Conservation (phyloP, 306 rosid genomes). For the Cucumis melo region DNA sequence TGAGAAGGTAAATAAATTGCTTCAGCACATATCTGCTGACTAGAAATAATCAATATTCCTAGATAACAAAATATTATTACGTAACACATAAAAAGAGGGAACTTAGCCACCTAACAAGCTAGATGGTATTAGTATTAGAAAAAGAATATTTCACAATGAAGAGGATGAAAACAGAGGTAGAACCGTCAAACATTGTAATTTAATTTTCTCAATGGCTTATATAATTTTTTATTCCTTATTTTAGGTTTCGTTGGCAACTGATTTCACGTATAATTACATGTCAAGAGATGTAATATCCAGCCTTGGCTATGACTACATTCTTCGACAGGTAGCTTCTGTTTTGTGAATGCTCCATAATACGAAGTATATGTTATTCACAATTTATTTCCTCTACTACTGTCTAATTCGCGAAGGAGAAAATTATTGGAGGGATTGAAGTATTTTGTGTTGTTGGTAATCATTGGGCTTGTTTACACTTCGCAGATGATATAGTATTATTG, state of each 20-base stretch:
- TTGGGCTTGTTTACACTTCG: not conserved
- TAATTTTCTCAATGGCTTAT: not conserved
- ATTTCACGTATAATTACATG: conserved; percentile 86
- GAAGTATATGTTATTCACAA: not conserved
- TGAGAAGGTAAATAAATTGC: conserved; percentile 62
- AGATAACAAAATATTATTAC: not conserved
- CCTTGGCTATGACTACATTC: conserved; percentile 89
- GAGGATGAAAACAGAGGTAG: not conserved
- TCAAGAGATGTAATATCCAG: conserved; percentile 80
- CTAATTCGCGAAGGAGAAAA: not conserved
- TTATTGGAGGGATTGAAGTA: not conserved
- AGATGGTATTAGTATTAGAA: not conserved
- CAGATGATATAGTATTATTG: not conserved
- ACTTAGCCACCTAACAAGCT: not conserved
- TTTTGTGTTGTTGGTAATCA: not conserved
- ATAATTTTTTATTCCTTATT: conserved; percentile 4
- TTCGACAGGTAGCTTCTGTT: conserved; percentile 56
- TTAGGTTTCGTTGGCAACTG: conserved; percentile 87
- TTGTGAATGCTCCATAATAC: not conserved
- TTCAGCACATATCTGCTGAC: not conserved
- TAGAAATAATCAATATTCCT: not conserved
- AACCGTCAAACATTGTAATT: not conserved
- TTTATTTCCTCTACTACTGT: not conserved
- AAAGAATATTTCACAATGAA: not conserved
- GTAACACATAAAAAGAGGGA: not conserved